Conservation (phyloP, 176 grass and related monocot genomes). For the Aechmea fasciata region DNA sequence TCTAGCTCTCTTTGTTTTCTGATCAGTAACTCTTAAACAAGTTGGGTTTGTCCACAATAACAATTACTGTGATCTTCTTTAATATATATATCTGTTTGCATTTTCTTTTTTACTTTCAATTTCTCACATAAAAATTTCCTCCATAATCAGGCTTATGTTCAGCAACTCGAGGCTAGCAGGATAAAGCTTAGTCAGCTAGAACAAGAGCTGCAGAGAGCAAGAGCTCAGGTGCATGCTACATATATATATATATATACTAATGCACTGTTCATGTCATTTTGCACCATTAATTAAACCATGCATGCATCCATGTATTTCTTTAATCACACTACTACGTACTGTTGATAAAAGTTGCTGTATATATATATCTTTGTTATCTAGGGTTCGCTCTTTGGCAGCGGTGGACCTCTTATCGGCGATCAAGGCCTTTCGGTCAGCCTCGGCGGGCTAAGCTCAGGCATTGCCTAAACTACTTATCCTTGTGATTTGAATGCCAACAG, state of each 20-base stretch:
- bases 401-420: slow-evolving; percentile 32
- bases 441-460: slow-evolving; percentile 56
- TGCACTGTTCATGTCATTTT: not conserved
- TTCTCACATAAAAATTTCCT: not conserved
- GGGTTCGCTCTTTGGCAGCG: slow-evolving; percentile 44
- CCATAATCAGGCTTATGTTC: slow-evolving; percentile 77
- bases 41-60: not conserved
- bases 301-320: not conserved
- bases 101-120: too few species aligned
- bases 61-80: not conserved
- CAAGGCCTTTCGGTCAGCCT: slow-evolving; percentile 41
- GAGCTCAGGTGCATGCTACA: slow-evolving; percentile 41
- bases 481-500: not conserved
- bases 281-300: not conserved
- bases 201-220: slow-evolving; percentile 70
- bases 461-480: not conserved
- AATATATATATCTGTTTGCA: too few species aligned
- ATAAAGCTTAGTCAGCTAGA: slow-evolving; percentile 84
- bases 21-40: not conserved
- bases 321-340: not conserved
- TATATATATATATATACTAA: too few species aligned
- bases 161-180: slow-evolving; percentile 86
- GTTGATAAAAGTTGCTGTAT: not conserved
- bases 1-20: too few species aligned
- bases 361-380: not conserved